Conservation (phyloP, 352 stramenopile genomes). For the Pythium plurisporium region DNA sequence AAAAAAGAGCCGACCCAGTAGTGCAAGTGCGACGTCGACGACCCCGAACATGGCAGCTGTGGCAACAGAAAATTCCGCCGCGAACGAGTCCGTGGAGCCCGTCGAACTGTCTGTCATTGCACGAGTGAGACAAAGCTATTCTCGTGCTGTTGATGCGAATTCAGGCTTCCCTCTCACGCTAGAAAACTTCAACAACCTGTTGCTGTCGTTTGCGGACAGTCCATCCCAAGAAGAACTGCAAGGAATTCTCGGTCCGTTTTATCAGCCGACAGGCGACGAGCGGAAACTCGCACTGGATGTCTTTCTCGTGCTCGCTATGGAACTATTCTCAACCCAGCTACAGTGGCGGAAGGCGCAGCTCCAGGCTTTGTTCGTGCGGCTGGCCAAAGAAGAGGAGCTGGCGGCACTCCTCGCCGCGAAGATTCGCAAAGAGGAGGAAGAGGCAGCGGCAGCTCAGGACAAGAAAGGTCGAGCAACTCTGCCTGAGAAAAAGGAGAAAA, state of each 20-base stretch:
- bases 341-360: conserved; percentile 45
- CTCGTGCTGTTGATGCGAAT: conserved; percentile 27
- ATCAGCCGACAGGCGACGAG: conserved; percentile 50
- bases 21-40: background rate
- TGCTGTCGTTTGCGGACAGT: conserved; percentile 32
- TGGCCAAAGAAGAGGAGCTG: conserved; percentile 30
- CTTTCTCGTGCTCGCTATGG: conserved; percentile 41
- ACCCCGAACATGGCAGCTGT: background rate
- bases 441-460: conserved; percentile 3
- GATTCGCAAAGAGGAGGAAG: conserved; percentile 19
- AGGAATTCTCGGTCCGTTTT: conserved; percentile 38
- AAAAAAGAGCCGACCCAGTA: conserved; percentile 21
- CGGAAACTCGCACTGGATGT: conserved; percentile 45
- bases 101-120: conserved; percentile 5
- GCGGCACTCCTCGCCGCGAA: conserved; percentile 14
- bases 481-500: conserved; percentile 23
- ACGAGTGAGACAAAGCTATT: background rate
- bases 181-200: conserved; percentile 47
- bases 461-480: background rate
- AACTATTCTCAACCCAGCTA: conserved; percentile 41
- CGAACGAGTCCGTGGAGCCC: too few species aligned
- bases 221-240: conserved; percentile 31
- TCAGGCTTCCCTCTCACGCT: conserved; percentile 35
- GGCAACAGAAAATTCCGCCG: background rate
- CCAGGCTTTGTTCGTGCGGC: conserved; percentile 35